Base-by-base conservation (phyloP, 2,329 filamentous ascomycete genomes). In the Pyricularia grisea region DNA sequence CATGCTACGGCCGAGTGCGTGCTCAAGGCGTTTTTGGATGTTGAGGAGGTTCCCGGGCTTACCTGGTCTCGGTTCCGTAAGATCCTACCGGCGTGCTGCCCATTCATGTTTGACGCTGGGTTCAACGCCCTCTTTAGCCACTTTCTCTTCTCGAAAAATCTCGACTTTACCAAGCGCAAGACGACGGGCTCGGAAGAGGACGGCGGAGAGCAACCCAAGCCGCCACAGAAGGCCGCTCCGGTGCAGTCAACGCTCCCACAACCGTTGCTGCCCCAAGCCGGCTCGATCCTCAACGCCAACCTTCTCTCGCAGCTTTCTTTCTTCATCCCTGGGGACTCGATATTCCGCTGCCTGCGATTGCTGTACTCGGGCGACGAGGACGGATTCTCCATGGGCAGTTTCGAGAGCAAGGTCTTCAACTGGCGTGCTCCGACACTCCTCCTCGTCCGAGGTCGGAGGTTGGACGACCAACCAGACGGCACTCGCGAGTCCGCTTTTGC, bases 381-480 rank as follows among this genome's bases (percentile, higher is more conserved):
- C 14, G 91, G 91, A 5, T 93, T 92, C 77, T 92, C 89, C 25
- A 90, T 93, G 87, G 90, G 90, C 27, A 90, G 88, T 69, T 92
- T 93, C 71, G 89, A 92, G 75, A 85, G 88, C 25, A 89, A 88
- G 73, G 88, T 92, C 2, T 91, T 93, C 78, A 91, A 93, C 76
- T 93, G 91, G 90, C 83, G 86, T 61, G 90, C 90, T 0, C 91
- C 91, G 0, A 92, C 91, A 0, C 85, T 93, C 23, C 81, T 93
- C 12, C 82, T 93, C 1, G 87, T 93, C 1, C 86, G 86, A 25
- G 91, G 91, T 25, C 86, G 84, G 4, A 83, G 89, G 6, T 81
- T 93, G 7, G 77, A 81, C 2, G 79, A 85, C 25, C 75, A 77
- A 60, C 80, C 83, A 1, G 77, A 78, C 14, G 80, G 82, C 17